A percentile compares a stretch with the other conserved stretches of the same genome.
Evolutionary conservation across 495 filamentous ascomycete genomes (phyloP).

Genomic region (Neurospora tetraspora): DNA sequence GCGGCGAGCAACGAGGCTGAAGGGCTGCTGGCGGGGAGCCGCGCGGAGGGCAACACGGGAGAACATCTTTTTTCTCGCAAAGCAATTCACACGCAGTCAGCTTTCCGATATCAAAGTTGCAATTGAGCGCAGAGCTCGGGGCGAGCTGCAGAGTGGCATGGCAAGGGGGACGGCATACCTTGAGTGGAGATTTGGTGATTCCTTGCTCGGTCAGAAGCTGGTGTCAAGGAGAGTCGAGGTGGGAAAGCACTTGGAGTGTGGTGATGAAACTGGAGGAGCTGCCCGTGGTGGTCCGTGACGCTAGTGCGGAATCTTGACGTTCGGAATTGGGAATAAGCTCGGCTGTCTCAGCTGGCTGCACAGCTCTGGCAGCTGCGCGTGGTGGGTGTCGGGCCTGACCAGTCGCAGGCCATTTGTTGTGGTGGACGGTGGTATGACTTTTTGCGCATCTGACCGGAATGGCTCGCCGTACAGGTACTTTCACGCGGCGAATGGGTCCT

Average conservation of each 20-base stretch:
- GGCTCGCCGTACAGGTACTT: conserved; percentile 4
- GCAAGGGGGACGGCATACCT: conserved; percentile 4
- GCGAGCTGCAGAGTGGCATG: not conserved
- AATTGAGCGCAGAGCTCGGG: not conserved
- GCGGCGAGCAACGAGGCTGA: conserved; percentile 69
- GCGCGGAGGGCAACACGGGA: conserved; percentile 65
- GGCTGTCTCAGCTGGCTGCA: not conserved
- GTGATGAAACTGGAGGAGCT: not conserved
- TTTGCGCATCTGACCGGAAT: not conserved
- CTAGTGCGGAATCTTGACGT: not conserved
- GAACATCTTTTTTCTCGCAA: conserved; percentile 57
- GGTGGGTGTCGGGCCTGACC: not conserved
- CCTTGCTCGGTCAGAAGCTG: not conserved
- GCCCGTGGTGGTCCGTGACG: conserved; percentile 1
- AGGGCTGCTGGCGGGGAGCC: conserved; percentile 49
- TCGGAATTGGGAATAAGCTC: not conserved
- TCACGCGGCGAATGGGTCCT: not conserved
- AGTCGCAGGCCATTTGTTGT: not conserved
- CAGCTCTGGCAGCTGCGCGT: not conserved
- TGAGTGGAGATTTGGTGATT: conserved; percentile 12
- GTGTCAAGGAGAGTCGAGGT: not conserved
- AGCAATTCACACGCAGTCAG: not conserved
- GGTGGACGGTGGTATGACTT: conserved; percentile 14
- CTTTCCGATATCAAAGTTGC: not conserved
- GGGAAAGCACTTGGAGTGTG: not conserved